Evolutionary conservation across 2,329 filamentous ascomycete genomes (phyloP).

Genomic region (Stagonosporopsis tanaceti): DNA sequence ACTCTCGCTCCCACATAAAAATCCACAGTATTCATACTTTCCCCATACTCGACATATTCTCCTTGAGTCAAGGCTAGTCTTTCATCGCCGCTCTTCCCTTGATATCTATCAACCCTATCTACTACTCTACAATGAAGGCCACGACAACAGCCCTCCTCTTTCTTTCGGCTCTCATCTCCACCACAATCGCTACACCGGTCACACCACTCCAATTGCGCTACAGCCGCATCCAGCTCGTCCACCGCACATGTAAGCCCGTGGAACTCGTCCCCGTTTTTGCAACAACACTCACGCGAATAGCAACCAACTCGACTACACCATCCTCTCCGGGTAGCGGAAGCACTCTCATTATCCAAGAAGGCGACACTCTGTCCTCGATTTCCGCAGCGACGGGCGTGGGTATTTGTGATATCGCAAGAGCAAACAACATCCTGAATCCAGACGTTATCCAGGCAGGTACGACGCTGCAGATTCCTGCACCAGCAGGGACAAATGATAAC

Average conservation of each 20-base stretch:
- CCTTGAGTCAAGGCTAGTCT: background rate
- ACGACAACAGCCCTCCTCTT: constrained; percentile 1
- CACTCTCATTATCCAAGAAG: background rate
- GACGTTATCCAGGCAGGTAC: constrained; percentile 12
- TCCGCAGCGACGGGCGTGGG: constrained; percentile 7
- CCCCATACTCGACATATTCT: background rate
- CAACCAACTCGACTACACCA: constrained; percentile 6
- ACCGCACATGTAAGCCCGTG: constrained; percentile 1
- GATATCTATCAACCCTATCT: background rate
- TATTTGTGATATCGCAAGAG: constrained; percentile 18
- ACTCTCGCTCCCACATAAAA: background rate
- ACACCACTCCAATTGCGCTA: constrained; percentile 14
- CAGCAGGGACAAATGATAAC: constrained; percentile 6
- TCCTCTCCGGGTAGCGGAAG: background rate
- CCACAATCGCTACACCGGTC: constrained; percentile 28
- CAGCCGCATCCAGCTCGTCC: constrained; percentile 3
- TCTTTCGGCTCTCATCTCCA: constrained; percentile 13
- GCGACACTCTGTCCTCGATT: constrained; percentile 21
- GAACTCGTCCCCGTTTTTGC: too few relatives aligned
- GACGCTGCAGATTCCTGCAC: constrained; percentile 13
- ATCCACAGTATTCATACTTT: background rate
- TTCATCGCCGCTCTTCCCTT: background rate
- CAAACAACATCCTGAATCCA: constrained; percentile 13
- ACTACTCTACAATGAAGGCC: constrained; percentile 7
- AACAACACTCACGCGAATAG: background rate